These are phyloP conservation scores for Nannochloropsis oceanica DNA, from an alignment of 108 stramenopile genomes.

Conservation along the genomic window DNA sequence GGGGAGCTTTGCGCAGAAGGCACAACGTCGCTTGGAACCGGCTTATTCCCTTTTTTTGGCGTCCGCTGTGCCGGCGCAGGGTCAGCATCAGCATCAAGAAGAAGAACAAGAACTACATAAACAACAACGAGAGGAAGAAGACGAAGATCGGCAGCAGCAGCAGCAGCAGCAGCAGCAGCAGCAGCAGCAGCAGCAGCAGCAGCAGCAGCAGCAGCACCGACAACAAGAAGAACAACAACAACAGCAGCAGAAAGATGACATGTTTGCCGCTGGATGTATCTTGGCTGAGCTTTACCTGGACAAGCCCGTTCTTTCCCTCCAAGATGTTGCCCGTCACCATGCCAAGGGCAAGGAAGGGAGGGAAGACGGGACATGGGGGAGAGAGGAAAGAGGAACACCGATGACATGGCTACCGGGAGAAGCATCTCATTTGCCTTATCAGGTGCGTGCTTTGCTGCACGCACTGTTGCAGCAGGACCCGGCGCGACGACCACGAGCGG, in stretches of 20 bases:
- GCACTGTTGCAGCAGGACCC: background rate
- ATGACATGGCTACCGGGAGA: background rate
- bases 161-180: background rate
- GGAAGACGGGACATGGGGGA: background rate
- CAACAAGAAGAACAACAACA: background rate
- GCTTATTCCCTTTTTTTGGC: background rate
- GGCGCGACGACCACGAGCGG: background rate
- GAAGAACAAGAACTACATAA: background rate
- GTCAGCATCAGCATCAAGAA: background rate
- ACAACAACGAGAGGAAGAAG: conserved; percentile 6
- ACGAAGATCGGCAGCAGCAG: background rate
- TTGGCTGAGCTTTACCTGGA: conserved; percentile 12
- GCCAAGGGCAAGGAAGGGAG: background rate
- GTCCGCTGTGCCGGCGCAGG: background rate
- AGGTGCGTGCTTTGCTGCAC: background rate
- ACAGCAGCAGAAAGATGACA: background rate
- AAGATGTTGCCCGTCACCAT: background rate
- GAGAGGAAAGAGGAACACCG: background rate
- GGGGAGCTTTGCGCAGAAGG: background rate
- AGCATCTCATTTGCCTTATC: background rate
- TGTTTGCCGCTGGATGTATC: conserved; percentile 11
- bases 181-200: background rate
- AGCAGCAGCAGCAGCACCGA: background rate
- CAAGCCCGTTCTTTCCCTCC: conserved; percentile 1
- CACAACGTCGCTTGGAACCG: background rate